phyloP scores from a whole-genome alignment of 768 basidiomycete genomes.

The Boletus reticulatus region DNA sequence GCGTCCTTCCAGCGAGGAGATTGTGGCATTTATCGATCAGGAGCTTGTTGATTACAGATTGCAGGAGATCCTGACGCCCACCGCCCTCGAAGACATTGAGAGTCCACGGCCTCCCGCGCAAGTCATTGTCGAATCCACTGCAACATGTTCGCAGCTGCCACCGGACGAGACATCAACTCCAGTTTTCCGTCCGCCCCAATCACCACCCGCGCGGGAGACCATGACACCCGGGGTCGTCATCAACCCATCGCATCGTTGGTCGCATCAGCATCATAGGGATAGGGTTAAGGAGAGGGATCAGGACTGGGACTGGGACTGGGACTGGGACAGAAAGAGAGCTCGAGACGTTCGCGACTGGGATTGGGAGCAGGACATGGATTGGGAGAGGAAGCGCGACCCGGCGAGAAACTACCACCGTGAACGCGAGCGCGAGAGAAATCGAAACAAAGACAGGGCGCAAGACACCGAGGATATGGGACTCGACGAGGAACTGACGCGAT shows the following conservation, averaged over 20 bases:
- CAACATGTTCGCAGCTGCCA: too few relatives aligned
- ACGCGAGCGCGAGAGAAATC: not conserved
- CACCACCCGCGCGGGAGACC: too few relatives aligned
- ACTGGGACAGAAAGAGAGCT: not conserved
- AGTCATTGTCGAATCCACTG: too few relatives aligned
- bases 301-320: not conserved
- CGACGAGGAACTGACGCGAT: slow-evolving; percentile 16
- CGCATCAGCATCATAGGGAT: slow-evolving; percentile 16
- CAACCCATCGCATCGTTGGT: not conserved
- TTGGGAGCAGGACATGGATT: not conserved
- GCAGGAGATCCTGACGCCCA: slow-evolving; percentile 31
- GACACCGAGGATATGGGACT: slow-evolving; percentile 10
- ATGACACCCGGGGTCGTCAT: too few relatives aligned
- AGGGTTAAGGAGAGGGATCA: not conserved
- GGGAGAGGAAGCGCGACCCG: not conserved
- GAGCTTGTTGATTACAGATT: slow-evolving; percentile 18
- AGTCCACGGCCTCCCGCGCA: too few relatives aligned
- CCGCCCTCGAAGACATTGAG: not conserved
- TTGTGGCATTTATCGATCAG: too few relatives aligned
- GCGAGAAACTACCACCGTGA: not conserved
- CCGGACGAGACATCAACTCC: too few relatives aligned
- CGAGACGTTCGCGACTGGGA: slow-evolving; percentile 6
- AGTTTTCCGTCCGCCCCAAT: too few relatives aligned
- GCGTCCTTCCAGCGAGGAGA: too few relatives aligned
- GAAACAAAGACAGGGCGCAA: not conserved